Evolutionary conservation across 805 yeast species (phyloP), one percentile per base, ranked within the genome.

Genomic region (Candida michaelii): DNA sequence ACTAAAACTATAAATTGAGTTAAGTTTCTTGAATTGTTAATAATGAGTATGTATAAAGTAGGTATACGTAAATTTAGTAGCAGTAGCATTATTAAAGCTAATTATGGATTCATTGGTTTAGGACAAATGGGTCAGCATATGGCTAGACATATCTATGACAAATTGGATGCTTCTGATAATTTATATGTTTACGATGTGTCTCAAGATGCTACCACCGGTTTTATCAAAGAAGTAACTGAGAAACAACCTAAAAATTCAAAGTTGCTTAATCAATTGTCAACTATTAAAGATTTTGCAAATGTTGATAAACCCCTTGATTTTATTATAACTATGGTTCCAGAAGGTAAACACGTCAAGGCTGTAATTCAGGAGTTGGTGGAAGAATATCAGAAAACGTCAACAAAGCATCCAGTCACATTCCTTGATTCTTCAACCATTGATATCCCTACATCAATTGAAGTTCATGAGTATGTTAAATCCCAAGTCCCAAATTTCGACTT

Each of bases 81-180:
- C 18, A 25, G 42, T 11, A 25, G 18, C 8, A 5, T 27, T 12
- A 12, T 4, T n/a, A 49, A 36, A 25, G 44, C 48, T 16, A 58
- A 50, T 34, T 76, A 71, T 50, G 82, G 81, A 21, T 76, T 76
- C 59, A 69, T 76, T 31, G 82, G 82, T n/a, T 62, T 77, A 23
- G 82, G 82, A 23, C 74, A 73, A 43, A 76, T 76, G 82, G 79
- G 82, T 40, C 73, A 69, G 40, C 74, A 73, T 49, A 76, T 76
- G 82, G 80, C 80, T 14, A 58, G 65, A 43, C 78, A 76, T 49
- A 60, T 77, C 23, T 65, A 69, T 51, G 60, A 62, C 42, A 61
- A 68, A 42, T 53, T 71, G 43, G 60, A 58, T 29, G 56, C 67
- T 0, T 41, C 48, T 11, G 80, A 76, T 42, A 54, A 58, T 25